Evolutionary conservation across 805 yeast genomes (phyloP).

Genomic region (Hanseniaspora thailandica): DNA sequence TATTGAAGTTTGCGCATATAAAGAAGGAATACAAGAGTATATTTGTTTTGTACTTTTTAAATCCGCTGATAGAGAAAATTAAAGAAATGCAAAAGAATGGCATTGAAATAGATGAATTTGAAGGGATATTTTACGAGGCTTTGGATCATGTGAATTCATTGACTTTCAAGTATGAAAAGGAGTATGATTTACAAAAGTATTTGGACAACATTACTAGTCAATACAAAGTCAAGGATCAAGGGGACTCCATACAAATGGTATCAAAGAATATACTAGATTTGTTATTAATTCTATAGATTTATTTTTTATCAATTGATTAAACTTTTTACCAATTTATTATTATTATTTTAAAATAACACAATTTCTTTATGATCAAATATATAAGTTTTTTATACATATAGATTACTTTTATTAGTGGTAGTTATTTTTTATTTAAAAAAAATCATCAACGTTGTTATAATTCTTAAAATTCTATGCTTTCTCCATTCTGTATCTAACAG

Average conservation of each 20-base stretch:
- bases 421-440: too few species aligned
- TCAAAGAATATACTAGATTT: neutral
- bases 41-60: neutral
- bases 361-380: too few species aligned
- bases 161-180: neutral
- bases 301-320: too few species aligned
- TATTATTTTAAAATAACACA: too few species aligned
- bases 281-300: neutral
- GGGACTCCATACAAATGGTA: neutral
- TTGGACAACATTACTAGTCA: neutral
- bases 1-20: slow-evolving; percentile 2
- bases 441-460: neutral
- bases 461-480: neutral
- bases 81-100: neutral
- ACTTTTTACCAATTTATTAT: too few species aligned
- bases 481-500: slow-evolving; percentile 39
- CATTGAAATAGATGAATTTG: neutral
- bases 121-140: neutral
- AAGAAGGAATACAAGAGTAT: slow-evolving; percentile 1
- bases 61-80: neutral
- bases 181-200: neutral
- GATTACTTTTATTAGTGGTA: neutral
- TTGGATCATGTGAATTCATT: neutral
- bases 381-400: neutral
- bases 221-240: neutral